phyloP scores from a whole-genome alignment of 2,329 filamentous ascomycete genomes.

The Pseudocercospora eumusae region DNA sequence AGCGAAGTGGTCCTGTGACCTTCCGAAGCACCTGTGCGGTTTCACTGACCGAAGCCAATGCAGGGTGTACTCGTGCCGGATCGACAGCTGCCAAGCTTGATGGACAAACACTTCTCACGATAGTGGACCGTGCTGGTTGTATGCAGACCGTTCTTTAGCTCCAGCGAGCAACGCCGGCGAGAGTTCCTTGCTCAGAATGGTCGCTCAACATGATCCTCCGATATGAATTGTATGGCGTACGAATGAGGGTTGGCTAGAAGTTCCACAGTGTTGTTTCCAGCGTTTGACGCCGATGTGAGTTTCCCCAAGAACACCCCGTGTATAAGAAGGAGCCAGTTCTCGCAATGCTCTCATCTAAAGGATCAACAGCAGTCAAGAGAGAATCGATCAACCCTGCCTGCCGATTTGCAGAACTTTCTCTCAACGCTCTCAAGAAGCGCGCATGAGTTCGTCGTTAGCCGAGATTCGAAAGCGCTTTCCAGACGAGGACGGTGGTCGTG shows the following conservation, averaged over 20 bases:
- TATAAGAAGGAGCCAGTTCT: background rate
- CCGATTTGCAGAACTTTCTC: background rate
- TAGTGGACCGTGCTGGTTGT: conserved; percentile 6
- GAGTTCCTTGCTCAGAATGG: conserved; percentile 16
- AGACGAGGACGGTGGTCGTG: conserved; percentile 3
- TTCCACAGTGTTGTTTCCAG: conserved; percentile 12
- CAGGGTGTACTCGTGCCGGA: conserved; percentile 3
- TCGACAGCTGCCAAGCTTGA: background rate
- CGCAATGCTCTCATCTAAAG: background rate
- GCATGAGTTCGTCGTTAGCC: conserved; percentile 18
- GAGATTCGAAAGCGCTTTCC: conserved; percentile 10
- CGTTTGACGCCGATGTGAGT: conserved; percentile 1
- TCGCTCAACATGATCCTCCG: conserved; percentile 22
- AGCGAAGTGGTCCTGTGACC: conserved; percentile 6
- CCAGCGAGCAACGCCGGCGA: conserved; percentile 18
- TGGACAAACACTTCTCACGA: background rate
- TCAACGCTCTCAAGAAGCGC: background rate
- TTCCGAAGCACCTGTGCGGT: conserved; percentile 7
- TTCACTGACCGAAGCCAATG: background rate
- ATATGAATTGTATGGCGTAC: conserved; percentile 7
- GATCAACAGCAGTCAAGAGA: background rate
- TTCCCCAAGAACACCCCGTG: background rate
- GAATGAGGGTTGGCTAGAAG: conserved; percentile 7
- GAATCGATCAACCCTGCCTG: background rate
- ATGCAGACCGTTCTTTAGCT: conserved; percentile 7